Base-by-base conservation (phyloP, 2,329 filamentous ascomycete genomes). In the Penicillium sp. region DNA sequence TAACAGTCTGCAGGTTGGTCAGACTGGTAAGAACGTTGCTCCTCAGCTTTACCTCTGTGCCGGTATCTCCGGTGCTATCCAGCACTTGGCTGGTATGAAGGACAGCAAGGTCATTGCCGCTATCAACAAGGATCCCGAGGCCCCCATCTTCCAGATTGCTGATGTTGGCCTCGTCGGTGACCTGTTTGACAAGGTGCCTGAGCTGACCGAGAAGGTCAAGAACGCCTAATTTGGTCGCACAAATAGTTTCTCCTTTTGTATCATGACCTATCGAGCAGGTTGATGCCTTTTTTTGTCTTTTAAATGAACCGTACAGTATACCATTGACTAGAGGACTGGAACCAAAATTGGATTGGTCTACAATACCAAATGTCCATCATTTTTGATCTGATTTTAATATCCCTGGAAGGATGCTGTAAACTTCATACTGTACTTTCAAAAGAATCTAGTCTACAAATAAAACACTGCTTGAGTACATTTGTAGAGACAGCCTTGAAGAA, bases 11-110 rank as follows among this genome's bases (percentile, higher is more conserved):
- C 94, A 99, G 79, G 93, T 99, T 64, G 94, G 94, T 45, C 94
- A 99, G 82, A 99, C 94, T 15, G 94, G 94, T 70, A 99, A 99
- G 85, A 96, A 97, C 61, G 93, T 99, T 54, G 94, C 94, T 47
- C 94, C 94, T 59, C 89, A 99, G 77, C 81, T 99, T 60, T 99
- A 99, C 75, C 83, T 99, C 66, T 96, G 92, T 53, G 93, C 93
- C 13, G 94, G 94, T 71, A 97, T 99, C 68, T 96, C 91, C 9
- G 94, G 94, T 53, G 94, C 94, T 23, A 99, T 99, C 68, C 94
- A 99, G 79, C 94, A 99, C 82, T 78, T 99, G 78, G 94, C 94
- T 33, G 94, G 94, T 73, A 99, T 99, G 94, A 99, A 99, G 84
- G 94, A 99, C 74, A 97, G 92, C 82, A 99, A 99, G 82, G 94